Evolutionary conservation across 106 monocot genomes (phyloP).

Genomic region (Platanthera guangdongensis): DNA sequence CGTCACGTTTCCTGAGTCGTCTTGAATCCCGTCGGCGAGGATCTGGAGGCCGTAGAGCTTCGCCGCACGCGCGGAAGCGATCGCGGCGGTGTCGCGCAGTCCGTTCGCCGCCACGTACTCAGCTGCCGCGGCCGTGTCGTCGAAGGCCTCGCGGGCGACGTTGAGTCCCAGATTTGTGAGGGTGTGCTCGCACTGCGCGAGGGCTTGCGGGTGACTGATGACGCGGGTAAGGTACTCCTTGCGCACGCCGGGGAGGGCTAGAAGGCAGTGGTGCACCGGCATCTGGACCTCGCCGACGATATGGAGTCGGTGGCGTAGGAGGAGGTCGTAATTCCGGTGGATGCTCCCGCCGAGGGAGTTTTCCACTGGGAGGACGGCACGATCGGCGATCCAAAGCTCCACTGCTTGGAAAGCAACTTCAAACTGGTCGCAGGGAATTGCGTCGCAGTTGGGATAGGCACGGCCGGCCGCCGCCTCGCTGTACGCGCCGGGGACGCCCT

Average conservation of each 20-base stretch:
- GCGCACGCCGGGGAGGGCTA: slow-evolving; percentile 25
- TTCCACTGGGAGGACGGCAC: slow-evolving; percentile 49
- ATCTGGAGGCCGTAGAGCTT: slow-evolving; percentile 38
- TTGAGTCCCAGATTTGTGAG: slow-evolving; percentile 30
- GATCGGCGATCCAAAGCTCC: slow-evolving; percentile 48
- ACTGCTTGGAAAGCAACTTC: slow-evolving; percentile 42
- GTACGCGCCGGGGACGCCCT: slow-evolving; percentile 39
- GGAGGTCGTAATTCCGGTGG: slow-evolving; percentile 42
- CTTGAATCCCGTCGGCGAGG: slow-evolving; percentile 34
- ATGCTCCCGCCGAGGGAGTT: slow-evolving; percentile 57
- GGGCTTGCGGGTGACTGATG: slow-evolving; percentile 39
- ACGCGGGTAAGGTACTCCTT: slow-evolving; percentile 38
- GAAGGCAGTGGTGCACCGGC: slow-evolving; percentile 34
- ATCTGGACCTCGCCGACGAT: slow-evolving; percentile 40
- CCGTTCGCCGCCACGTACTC: slow-evolving; percentile 26
- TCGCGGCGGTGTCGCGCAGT: slow-evolving; percentile 29
- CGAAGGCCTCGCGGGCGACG: slow-evolving; percentile 35
- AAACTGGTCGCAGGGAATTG: slow-evolving; percentile 45
- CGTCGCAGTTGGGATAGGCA: slow-evolving; percentile 38
- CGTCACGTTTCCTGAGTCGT: slow-evolving; percentile 35
- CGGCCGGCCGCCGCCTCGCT: slow-evolving; percentile 38
- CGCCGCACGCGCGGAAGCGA: slow-evolving; percentile 31
- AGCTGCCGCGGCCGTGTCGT: slow-evolving; percentile 35
- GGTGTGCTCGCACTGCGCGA: slow-evolving; percentile 40
- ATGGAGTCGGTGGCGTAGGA: slow-evolving; percentile 40